These are phyloP conservation scores for Alternaria sp. DNA, from an alignment of 2,329 filamentous ascomycete genomes.

Conservation along the genomic window DNA sequence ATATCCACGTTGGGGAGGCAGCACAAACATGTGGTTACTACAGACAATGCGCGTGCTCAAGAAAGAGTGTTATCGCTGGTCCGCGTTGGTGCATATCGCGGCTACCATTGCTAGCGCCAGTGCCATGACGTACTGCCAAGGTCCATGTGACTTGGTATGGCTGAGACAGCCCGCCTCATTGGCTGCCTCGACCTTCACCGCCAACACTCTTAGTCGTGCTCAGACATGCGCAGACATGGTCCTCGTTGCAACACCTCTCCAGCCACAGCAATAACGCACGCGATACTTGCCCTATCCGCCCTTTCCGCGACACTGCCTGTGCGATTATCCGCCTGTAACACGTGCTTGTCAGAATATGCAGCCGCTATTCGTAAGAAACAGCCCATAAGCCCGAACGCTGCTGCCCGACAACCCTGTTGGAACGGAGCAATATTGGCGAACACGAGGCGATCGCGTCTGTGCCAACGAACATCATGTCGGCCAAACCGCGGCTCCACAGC, in stretches of 20 bases:
- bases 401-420: background rate
- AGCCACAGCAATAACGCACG: slow-evolving; percentile 8
- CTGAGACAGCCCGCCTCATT: background rate
- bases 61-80: slow-evolving; percentile 8
- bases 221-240: slow-evolving; percentile 2
- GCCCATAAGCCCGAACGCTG: background rate
- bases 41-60: slow-evolving; percentile 12
- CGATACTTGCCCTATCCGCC: slow-evolving; percentile 4
- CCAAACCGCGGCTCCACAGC: slow-evolving; percentile 1
- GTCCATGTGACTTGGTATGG: slow-evolving; percentile 8
- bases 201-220: slow-evolving; percentile 1
- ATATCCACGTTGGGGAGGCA: slow-evolving; percentile 7
- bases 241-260: slow-evolving; percentile 6
- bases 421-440: background rate
- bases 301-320: background rate
- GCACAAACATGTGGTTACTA: slow-evolving; percentile 12
- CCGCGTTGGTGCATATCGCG: slow-evolving; percentile 9
- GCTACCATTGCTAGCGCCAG: slow-evolving; percentile 11
- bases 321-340: background rate
- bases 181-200: slow-evolving; percentile 8
- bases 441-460: slow-evolving; percentile 2
- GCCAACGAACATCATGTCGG: background rate
- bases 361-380: background rate
- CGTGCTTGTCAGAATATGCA: background rate
- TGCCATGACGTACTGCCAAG: slow-evolving; percentile 15